These are phyloP conservation scores for Cantharellus cinnabarinus DNA, from an alignment of 768 basidiomycete species.

Conservation along the genomic window DNA sequence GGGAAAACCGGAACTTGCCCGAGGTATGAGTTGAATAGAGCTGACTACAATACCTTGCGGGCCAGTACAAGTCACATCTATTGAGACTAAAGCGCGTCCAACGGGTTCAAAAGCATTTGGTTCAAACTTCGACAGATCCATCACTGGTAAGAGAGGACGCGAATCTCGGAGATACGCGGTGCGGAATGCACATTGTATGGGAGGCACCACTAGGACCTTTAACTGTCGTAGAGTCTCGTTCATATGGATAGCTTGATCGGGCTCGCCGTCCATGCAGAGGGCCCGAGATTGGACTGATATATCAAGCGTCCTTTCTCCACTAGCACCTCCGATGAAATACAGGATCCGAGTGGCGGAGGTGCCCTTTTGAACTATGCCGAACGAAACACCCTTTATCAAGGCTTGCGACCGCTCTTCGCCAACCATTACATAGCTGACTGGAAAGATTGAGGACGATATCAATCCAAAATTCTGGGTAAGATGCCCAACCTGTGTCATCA, in stretches of 20 bases:
- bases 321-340: slow-evolving; percentile 38
- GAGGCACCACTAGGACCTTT: slow-evolving; percentile 40
- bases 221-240: slow-evolving; percentile 52
- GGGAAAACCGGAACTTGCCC: slow-evolving; percentile 21
- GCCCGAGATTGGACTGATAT: slow-evolving; percentile 50
- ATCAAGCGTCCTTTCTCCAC: slow-evolving; percentile 58
- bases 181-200: slow-evolving; percentile 34
- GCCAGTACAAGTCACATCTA: slow-evolving; percentile 31
- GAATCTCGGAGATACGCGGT: slow-evolving; percentile 32
- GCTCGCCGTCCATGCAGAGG: slow-evolving; percentile 10
- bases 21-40: slow-evolving; percentile 24
- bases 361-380: slow-evolving; percentile 45
- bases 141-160: slow-evolving; percentile 24
- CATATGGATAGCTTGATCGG: slow-evolving; percentile 11
- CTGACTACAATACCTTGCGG: slow-evolving; percentile 38
- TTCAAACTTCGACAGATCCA: slow-evolving; percentile 35
- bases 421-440: slow-evolving; percentile 27
- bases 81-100: slow-evolving; percentile 33
- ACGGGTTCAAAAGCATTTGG: slow-evolving; percentile 29
- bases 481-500: slow-evolving; percentile 42
- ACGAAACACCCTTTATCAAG: slow-evolving; percentile 49
- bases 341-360: slow-evolving; percentile 39
- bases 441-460: slow-evolving; percentile 20
- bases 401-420: slow-evolving; percentile 45
- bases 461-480: not conserved